Percentiles rank a stretch among this genome's conserved stretches.
These are phyloP conservation scores for Rubus idaeus DNA, from an alignment of 306 rosid genomes.

Conservation along the genomic window DNA sequence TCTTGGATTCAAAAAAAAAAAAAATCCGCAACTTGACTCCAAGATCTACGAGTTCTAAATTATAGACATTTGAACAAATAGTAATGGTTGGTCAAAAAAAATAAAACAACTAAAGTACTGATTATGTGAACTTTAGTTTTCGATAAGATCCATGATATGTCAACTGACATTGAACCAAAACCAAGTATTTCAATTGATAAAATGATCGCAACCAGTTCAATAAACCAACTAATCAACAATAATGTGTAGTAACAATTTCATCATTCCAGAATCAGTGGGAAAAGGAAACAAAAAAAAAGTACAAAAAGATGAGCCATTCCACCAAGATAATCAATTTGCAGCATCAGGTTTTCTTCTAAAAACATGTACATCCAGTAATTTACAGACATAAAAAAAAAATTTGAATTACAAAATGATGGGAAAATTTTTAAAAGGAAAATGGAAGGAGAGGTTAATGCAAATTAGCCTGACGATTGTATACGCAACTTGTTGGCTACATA, in stretches of 20 bases:
- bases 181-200: not conserved
- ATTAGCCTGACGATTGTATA: slow-evolving; percentile 53
- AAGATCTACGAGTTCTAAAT: no score
- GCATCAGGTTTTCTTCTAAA: slow-evolving; percentile 27
- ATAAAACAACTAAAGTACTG: not conserved
- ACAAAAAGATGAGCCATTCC: not conserved
- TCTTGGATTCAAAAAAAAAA: no score
- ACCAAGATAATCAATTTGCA: not conserved
- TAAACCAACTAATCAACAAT: not conserved
- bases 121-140: no score
- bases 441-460: not conserved
- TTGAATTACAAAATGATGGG: slow-evolving; percentile 21
- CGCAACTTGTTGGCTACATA: slow-evolving; percentile 97
- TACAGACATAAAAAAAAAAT: slow-evolving; percentile 40
- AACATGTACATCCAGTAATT: slow-evolving; percentile 52
- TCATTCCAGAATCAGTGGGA: slow-evolving; percentile 6
- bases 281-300: not conserved
- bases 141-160: no score
- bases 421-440: not conserved
- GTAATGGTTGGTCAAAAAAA: no score
- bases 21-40: no score
- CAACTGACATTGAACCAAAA: not conserved
- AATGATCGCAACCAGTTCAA: not conserved
- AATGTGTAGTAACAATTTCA: not conserved
- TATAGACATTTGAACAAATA: no score